Evolutionary conservation across 139 green algal genomes (phyloP).

Genomic region (Micractinium sp.): DNA sequence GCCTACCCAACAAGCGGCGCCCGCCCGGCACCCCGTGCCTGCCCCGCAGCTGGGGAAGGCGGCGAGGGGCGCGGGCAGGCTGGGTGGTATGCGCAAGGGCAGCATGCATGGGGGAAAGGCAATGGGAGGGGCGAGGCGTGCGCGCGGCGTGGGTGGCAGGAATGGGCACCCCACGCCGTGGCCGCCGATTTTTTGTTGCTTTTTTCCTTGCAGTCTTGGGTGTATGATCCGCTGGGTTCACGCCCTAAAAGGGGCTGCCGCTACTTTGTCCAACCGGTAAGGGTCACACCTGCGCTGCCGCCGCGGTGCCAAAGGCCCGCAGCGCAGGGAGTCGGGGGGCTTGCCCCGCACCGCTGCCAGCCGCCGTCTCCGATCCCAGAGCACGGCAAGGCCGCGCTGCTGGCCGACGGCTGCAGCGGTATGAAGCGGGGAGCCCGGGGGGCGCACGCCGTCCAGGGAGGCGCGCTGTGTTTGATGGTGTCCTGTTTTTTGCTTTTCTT

Average conservation of each 20-base stretch:
- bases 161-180: background rate
- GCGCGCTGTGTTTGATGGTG: background rate
- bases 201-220: background rate
- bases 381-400: background rate
- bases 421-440: background rate
- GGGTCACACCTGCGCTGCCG: background rate
- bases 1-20: background rate
- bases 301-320: slow-evolving; percentile 22
- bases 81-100: background rate
- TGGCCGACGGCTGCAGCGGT: slow-evolving; percentile 13
- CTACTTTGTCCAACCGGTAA: background rate
- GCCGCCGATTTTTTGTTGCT: background rate
- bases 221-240: background rate
- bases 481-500: background rate
- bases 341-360: background rate
- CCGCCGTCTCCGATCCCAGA: slow-evolving; percentile 34
- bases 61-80: background rate
- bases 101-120: background rate
- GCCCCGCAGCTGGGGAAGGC: background rate
- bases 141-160: background rate
- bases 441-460: background rate
- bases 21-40: background rate
- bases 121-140: background rate
- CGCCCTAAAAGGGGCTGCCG: background rate
- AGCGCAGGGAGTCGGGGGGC: slow-evolving; percentile 9